phyloP scores from a whole-genome alignment of 495 filamentous ascomycete species.

The Penicillium pancosmium region DNA sequence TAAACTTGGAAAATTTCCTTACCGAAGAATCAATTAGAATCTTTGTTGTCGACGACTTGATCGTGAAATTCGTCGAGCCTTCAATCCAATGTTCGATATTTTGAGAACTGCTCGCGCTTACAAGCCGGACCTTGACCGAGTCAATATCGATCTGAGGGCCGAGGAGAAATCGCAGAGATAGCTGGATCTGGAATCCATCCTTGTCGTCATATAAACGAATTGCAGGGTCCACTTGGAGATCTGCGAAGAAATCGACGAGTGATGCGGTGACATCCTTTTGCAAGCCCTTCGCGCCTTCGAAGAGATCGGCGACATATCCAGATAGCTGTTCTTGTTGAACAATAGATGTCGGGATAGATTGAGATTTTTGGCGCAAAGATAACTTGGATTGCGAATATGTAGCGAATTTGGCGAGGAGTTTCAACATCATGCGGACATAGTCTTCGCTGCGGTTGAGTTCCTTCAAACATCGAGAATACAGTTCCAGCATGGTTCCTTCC shows the following conservation, averaged over 20 bases:
- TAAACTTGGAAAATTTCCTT: conserved; percentile 12
- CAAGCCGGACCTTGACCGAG: conserved; percentile 66
- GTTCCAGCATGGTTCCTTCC: conserved; percentile 78
- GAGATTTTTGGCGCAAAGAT: conserved; percentile 37
- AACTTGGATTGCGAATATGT: conserved; percentile 37
- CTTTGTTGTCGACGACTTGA: conserved; percentile 44
- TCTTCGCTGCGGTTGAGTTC: conserved; percentile 75
- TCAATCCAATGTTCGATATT: conserved; percentile 49
- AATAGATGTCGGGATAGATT: conserved; percentile 36
- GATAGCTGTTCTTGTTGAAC: conserved; percentile 58
- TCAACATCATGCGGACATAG: conserved; percentile 73
- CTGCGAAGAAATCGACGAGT: conserved; percentile 71
- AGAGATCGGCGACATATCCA: conserved; percentile 67
- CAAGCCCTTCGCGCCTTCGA: conserved; percentile 62
- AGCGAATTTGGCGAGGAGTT: conserved; percentile 74
- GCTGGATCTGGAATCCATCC: conserved; percentile 76
- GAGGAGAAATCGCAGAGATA: conserved; percentile 73
- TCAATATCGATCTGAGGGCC: conserved; percentile 70
- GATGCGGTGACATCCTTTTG: conserved; percentile 67
- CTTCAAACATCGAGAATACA: conserved; percentile 84
- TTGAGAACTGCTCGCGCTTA: conserved; percentile 36
- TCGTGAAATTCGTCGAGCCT: conserved; percentile 29
- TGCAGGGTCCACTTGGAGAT: conserved; percentile 68
- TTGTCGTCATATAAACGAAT: conserved; percentile 68
- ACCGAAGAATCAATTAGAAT: conserved; percentile 46